Conservation (phyloP, 2,329 filamentous ascomycete genomes). For the Alternaria arbusti region DNA sequence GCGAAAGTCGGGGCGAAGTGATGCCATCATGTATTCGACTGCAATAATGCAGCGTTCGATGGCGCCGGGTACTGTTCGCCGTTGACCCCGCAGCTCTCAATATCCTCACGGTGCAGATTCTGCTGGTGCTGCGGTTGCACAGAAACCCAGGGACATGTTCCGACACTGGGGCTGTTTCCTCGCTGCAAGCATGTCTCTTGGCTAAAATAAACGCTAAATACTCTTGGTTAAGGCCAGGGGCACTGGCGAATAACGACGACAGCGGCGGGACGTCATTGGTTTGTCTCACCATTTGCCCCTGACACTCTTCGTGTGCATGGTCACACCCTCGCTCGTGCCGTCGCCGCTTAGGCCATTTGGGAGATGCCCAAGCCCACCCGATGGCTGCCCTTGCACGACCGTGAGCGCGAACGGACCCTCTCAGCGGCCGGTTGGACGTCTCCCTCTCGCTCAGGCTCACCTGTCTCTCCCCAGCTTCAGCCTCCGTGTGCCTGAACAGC, state of each 20-base stretch:
- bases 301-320: constrained; percentile 19
- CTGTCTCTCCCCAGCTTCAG: constrained; percentile 36
- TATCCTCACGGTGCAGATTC: constrained; percentile 5
- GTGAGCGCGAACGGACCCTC: constrained; percentile 26
- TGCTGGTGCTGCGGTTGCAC: constrained; percentile 9
- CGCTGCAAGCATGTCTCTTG: constrained; percentile 28
- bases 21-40: neutral
- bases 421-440: constrained; percentile 25
- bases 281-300: constrained; percentile 28
- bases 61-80: constrained; percentile 1
- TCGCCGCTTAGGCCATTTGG: constrained; percentile 29
- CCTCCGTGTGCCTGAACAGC: constrained; percentile 38
- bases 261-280: constrained; percentile 20
- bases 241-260: constrained; percentile 16
- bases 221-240: constrained; percentile 23
- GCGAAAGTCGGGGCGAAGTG: neutral
- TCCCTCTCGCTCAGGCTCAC: constrained; percentile 33
- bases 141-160: constrained; percentile 13
- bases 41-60: neutral
- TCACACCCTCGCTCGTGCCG: constrained; percentile 26
- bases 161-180: constrained; percentile 26
- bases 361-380: constrained; percentile 20
- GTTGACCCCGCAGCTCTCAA: constrained; percentile 13
- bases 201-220: constrained; percentile 15
- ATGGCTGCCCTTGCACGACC: constrained; percentile 33